Conservation (phyloP, 177 flowering plant genomes). For the Vitis hybrid region DNA sequence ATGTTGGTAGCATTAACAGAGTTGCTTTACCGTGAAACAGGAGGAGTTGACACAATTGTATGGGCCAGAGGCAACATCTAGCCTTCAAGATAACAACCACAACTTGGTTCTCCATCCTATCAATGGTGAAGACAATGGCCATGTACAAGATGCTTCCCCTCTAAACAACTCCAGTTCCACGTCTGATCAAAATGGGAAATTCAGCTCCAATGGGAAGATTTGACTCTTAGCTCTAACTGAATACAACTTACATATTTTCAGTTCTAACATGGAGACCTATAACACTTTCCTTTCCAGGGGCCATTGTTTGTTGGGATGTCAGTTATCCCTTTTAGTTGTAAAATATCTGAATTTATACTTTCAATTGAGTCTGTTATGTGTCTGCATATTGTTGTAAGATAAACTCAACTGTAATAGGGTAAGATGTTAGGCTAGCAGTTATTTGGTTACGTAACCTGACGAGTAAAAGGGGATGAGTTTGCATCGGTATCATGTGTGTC, state of each 20-base stretch:
- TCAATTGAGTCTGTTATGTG: not conserved
- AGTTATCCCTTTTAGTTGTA: not conserved
- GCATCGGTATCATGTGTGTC: no score
- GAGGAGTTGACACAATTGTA: conserved; percentile 5
- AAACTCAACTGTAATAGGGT: not conserved
- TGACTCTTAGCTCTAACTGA: conserved; percentile 1
- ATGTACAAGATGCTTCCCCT: not conserved
- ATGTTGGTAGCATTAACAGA: no score
- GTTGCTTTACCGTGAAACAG: conserved; percentile 1
- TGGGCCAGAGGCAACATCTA: not conserved
- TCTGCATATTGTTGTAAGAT: conserved; percentile 3
- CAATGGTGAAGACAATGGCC: conserved; percentile 6
- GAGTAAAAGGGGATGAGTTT: not conserved
- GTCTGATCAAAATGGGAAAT: not conserved
- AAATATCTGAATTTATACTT: not conserved
- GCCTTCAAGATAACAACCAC: not conserved
- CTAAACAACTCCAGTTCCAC: not conserved
- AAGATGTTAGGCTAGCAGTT: no score
- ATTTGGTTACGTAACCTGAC: not conserved
- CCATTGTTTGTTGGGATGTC: no score
- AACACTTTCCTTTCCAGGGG: no score
- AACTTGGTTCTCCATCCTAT: not conserved
- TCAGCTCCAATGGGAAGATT: not conserved
- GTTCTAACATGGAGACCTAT: not conserved
- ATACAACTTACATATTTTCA: not conserved